phyloP scores from a whole-genome alignment of 2,329 filamentous ascomycete genomes.

The Torrubiellomyces zombiae region DNA sequence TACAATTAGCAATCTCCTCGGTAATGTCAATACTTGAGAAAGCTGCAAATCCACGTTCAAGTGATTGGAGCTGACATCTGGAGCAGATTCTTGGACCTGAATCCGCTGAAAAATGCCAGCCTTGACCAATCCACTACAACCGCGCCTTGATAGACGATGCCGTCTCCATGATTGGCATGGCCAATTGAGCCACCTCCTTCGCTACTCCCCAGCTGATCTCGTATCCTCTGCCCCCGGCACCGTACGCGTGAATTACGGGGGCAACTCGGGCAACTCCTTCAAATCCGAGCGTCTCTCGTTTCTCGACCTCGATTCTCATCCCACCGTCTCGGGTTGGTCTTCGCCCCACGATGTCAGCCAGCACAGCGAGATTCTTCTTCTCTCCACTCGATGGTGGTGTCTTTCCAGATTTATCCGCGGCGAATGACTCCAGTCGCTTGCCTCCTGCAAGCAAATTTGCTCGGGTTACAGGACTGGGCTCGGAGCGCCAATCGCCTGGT shows the following conservation, averaged over 20 bases:
- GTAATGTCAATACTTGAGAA: no score
- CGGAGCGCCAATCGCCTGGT: conserved; percentile 24
- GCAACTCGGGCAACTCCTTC: no score
- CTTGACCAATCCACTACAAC: no score
- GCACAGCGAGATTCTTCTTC: conserved; percentile 10
- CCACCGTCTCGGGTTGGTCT: conserved; percentile 26
- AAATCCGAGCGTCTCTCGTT: no score
- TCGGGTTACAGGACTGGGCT: conserved; percentile 28
- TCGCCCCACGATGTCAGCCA: conserved; percentile 26
- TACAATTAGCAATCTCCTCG: no score
- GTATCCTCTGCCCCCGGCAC: conserved; percentile 39
- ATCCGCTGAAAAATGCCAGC: no score
- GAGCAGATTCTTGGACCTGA: no score
- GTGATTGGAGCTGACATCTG: no score
- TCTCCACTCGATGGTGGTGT: no score
- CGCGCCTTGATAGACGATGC: no score
- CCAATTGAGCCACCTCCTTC: conserved; percentile 22
- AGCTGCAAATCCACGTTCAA: no score
- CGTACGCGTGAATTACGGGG: conserved; percentile 34
- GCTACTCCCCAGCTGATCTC: conserved; percentile 44
- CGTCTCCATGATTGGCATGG: conserved; percentile 2
- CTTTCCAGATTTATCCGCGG: conserved; percentile 4
- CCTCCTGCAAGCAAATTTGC: conserved; percentile 25
- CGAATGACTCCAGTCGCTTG: conserved; percentile 12
- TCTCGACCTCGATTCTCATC: conserved; percentile 37